Conservation (phyloP, 495 filamentous ascomycete genomes). For the Lophiotrema nucula region DNA sequence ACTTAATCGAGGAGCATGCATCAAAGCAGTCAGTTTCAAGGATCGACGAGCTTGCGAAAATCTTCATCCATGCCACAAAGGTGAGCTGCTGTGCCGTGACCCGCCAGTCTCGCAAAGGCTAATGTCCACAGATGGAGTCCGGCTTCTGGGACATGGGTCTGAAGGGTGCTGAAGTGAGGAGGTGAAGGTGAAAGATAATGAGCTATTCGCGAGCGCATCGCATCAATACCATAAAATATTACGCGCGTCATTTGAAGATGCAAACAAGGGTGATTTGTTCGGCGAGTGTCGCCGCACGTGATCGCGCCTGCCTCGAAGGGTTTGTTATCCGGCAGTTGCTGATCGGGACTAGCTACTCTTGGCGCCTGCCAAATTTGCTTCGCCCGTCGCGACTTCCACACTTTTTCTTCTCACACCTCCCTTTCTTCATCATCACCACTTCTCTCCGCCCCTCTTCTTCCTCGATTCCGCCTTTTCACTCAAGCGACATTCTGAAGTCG, state of each 20-base stretch:
- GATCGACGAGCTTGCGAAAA: slow-evolving; percentile 75
- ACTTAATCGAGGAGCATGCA: slow-evolving; percentile 68
- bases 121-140: slow-evolving; percentile 65
- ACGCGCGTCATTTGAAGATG: no score
- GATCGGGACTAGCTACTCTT: slow-evolving; percentile 5
- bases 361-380: neutral
- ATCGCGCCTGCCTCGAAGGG: slow-evolving; percentile 12
- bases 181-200: no score
- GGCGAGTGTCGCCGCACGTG: slow-evolving; percentile 6
- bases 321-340: neutral
- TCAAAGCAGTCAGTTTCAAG: slow-evolving; percentile 65
- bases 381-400: neutral
- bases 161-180: no score
- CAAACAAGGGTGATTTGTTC: no score
- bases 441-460: slow-evolving; percentile 22
- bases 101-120: neutral
- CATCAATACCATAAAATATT: no score
- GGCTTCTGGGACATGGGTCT: slow-evolving; percentile 84
- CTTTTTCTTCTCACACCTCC: neutral
- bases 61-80: slow-evolving; percentile 83
- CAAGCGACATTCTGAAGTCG: slow-evolving; percentile 21
- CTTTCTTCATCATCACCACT: slow-evolving; percentile 1
- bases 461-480: slow-evolving; percentile 34
- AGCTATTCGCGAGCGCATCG: no score
- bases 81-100: slow-evolving; percentile 42